These are phyloP conservation scores for Galerina marginata DNA, from an alignment of 768 basidiomycete species.

Conservation along the genomic window DNA sequence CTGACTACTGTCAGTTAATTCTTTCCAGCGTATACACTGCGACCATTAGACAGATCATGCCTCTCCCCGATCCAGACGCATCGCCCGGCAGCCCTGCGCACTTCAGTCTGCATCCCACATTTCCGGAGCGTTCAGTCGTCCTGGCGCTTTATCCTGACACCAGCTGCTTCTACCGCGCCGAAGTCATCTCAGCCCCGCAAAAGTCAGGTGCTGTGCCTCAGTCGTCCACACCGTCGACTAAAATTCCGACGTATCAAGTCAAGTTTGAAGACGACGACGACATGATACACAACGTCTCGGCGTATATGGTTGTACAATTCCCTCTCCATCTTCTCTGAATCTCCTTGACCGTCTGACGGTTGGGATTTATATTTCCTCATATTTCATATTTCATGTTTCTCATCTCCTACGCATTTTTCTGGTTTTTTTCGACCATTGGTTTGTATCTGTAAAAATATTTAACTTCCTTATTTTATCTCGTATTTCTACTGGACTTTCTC, in stretches of 20 bases:
- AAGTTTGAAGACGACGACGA: conserved; percentile 92
- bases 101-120: conserved; percentile 73
- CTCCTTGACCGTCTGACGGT: neutral
- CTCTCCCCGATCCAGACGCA: conserved; percentile 76
- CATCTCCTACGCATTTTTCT: conserved; percentile 1
- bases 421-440: neutral
- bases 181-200: conserved; percentile 72
- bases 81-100: conserved; percentile 63
- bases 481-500: neutral
- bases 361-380: neutral
- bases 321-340: conserved; percentile 45
- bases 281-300: conserved; percentile 77
- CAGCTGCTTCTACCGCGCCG: conserved; percentile 88
- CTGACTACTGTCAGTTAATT: neutral
- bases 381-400: conserved; percentile 2
- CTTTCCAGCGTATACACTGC: conserved; percentile 66
- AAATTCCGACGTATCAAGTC: conserved; percentile 70
- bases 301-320: conserved; percentile 85
- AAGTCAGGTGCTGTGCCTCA: conserved; percentile 15
- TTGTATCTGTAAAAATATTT: conserved; percentile 9
- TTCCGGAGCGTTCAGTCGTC: conserved; percentile 72
- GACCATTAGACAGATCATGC: conserved; percentile 73
- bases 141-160: conserved; percentile 92
- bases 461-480: neutral
- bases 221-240: conserved; percentile 45